phyloP scores from a whole-genome alignment of 164 flowering plant genomes.

The Magnolia officinalis region DNA sequence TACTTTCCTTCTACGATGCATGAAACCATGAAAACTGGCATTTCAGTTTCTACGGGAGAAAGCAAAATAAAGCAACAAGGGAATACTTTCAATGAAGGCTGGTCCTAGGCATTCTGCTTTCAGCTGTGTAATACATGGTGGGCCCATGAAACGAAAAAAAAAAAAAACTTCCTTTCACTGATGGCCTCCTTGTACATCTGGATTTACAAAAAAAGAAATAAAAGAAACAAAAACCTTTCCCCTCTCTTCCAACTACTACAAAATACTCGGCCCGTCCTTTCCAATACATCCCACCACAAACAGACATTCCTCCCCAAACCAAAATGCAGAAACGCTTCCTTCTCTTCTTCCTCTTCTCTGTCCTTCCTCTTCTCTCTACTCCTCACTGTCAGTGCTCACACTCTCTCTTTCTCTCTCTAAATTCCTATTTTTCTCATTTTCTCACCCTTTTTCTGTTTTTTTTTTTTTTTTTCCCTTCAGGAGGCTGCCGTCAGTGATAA shows the following conservation, averaged over 20 bases:
- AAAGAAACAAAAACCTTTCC: background rate
- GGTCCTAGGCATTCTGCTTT: no score
- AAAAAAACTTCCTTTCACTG: no score
- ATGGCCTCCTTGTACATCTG: no score
- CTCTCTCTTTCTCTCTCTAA: background rate
- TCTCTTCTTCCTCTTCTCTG: constrained; percentile 2
- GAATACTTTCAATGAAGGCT: no score
- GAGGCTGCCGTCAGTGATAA: background rate
- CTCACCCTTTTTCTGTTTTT: background rate
- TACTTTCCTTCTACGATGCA: no score
- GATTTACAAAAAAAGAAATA: no score
- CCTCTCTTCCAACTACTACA: background rate
- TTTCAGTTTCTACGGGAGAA: no score
- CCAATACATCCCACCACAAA: background rate
- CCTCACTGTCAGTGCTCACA: background rate
- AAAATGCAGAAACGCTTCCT: background rate
- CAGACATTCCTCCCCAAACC: background rate
- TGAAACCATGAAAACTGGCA: no score
- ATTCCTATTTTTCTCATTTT: no score
- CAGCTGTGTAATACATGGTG: no score
- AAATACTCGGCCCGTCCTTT: background rate
- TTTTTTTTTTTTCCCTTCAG: background rate
- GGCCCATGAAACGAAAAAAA: no score
- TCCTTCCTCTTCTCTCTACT: constrained; percentile 4
- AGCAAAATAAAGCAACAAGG: no score